phyloP scores from a whole-genome alignment of 495 filamentous ascomycete genomes.

The Cenococcum geophilum region DNA sequence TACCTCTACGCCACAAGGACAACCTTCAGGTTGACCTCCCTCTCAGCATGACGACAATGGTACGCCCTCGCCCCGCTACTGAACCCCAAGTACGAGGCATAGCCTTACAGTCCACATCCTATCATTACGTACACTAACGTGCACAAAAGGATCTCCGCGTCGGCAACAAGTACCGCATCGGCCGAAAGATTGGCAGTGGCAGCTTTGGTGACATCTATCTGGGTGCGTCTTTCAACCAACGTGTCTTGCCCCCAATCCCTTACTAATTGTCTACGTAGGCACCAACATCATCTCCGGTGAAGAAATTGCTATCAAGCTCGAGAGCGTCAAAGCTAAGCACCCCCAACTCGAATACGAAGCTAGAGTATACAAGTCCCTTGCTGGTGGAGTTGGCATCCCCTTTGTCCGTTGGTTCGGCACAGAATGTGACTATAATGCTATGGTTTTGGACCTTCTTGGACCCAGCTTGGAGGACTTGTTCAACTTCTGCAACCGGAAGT shows the following conservation, averaged over 20 bases:
- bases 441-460: slow-evolving; percentile 97
- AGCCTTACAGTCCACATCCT: slow-evolving; percentile 3
- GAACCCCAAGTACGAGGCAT: slow-evolving; percentile 11
- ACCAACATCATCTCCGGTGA: slow-evolving; percentile 99
- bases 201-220: slow-evolving; percentile 99
- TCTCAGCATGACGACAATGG: slow-evolving; percentile 34
- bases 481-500: slow-evolving; percentile 99
- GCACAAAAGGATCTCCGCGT: slow-evolving; percentile 86
- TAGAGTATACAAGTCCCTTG: slow-evolving; percentile 98
- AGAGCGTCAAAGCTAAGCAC: slow-evolving; percentile 99
- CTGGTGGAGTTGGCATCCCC: slow-evolving; percentile 96
- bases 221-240: slow-evolving; percentile 46
- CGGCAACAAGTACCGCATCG: slow-evolving; percentile 99
- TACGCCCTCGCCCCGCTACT: slow-evolving; percentile 25
- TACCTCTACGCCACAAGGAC: slow-evolving; percentile 13
- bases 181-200: slow-evolving; percentile 97
- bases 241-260: neutral
- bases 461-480: slow-evolving; percentile 99
- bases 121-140: slow-evolving; percentile 3
- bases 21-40: slow-evolving; percentile 26
- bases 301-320: slow-evolving; percentile 99
- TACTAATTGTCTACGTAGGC: slow-evolving; percentile 44
- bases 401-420: slow-evolving; percentile 99
- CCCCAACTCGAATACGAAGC: slow-evolving; percentile 99
- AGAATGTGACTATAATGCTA: slow-evolving; percentile 99